Evolutionary conservation across 306 rosid genomes (phyloP).

Genomic region (Calophaca sinica): DNA sequence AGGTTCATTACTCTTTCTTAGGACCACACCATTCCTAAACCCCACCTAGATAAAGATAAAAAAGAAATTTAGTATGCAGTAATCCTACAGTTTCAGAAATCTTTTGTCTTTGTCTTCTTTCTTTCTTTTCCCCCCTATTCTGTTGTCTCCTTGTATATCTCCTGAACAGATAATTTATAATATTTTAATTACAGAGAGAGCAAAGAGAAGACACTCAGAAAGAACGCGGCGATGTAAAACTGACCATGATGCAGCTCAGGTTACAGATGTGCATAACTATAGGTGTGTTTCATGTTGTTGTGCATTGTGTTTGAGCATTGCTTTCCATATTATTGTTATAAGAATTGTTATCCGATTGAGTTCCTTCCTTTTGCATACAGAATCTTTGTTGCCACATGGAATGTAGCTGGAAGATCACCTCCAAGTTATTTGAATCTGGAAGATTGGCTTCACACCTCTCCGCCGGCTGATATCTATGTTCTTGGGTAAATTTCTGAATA

Average conservation of each 20-base stretch:
- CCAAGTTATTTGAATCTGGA: constrained; percentile 82
- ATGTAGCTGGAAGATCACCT: constrained; percentile 97
- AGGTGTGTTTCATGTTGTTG: constrained; percentile 58
- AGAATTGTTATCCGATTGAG: constrained; percentile 30
- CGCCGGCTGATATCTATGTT: constrained; percentile 94
- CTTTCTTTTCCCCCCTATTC: not conserved
- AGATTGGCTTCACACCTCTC: constrained; percentile 99
- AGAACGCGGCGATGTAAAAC: constrained; percentile 70
- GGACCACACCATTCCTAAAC: constrained; percentile 71
- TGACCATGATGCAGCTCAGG: constrained; percentile 71
- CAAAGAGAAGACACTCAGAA: constrained; percentile 73
- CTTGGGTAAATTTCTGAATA: constrained; percentile 70
- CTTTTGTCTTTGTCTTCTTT: constrained; percentile 23
- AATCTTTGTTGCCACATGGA: constrained; percentile 94
- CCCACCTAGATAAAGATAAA: constrained; percentile 52
- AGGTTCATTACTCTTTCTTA: constrained; percentile 74
- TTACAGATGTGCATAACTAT: constrained; percentile 75
- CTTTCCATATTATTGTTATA: not conserved
- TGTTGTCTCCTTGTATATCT: constrained; percentile 29
- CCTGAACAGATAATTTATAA: constrained; percentile 23
- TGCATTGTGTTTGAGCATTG: constrained; percentile 30
- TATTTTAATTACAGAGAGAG: constrained; percentile 67
- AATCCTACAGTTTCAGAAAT: constrained; percentile 47
- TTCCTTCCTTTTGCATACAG: constrained; percentile 52
- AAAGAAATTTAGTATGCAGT: constrained; percentile 38